Percentiles rank a stretch among this genome's conserved stretches.
These are phyloP conservation scores for Pouteria glomerata DNA, from an alignment of 148 eudicot genomes.

Conservation along the genomic window DNA sequence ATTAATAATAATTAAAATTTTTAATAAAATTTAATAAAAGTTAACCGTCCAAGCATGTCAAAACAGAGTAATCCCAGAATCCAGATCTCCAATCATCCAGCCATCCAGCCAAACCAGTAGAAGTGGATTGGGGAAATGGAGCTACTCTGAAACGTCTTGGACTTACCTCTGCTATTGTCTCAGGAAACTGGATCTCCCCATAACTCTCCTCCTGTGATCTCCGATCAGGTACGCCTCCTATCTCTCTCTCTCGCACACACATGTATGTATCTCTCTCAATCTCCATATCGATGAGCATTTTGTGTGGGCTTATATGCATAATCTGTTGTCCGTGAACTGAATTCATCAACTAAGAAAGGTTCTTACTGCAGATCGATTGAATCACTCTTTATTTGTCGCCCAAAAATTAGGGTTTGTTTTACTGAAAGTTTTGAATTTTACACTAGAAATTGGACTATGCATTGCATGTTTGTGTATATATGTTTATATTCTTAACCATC, in stretches of 20 bases:
- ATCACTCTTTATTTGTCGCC: background rate
- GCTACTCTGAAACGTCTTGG: background rate
- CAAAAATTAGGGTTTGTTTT: background rate
- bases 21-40: too few relatives aligned
- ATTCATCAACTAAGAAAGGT: background rate
- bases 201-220: conserved; percentile 7
- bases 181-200: background rate
- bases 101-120: background rate
- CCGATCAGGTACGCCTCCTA: conserved; percentile 25
- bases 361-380: background rate
- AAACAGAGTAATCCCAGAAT: too few relatives aligned
- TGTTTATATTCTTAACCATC: background rate
- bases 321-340: background rate
- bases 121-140: background rate
- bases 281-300: background rate
- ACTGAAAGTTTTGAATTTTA: background rate
- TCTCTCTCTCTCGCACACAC: conserved; percentile 5
- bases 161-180: background rate
- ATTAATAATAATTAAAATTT: too few relatives aligned
- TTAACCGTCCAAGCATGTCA: too few relatives aligned
- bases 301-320: background rate
- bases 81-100: background rate
- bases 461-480: background rate
- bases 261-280: background rate
- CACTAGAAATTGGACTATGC: background rate